These are phyloP conservation scores for Kodamaea fungicola DNA, from an alignment of 1,139 yeast genomes.

Conservation along the genomic window DNA sequence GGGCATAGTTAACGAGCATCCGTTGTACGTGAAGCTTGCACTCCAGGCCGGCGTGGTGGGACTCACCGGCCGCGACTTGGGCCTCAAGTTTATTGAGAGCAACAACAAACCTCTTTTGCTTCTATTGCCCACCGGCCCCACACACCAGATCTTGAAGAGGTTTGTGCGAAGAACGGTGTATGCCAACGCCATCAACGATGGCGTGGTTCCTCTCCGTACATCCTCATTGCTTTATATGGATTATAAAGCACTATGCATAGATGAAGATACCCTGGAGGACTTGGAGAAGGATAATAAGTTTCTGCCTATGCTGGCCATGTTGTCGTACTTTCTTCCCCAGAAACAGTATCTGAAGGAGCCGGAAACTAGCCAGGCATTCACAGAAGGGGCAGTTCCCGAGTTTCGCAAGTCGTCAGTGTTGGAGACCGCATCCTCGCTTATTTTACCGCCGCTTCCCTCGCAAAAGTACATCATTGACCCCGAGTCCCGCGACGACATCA, in stretches of 20 bases:
- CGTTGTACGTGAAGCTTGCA: slow-evolving; percentile 79
- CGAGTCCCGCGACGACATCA: slow-evolving; percentile 31
- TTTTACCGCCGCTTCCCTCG: slow-evolving; percentile 87
- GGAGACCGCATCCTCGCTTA: slow-evolving; percentile 76
- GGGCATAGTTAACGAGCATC: slow-evolving; percentile 84
- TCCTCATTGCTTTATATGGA: slow-evolving; percentile 77
- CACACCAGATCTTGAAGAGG: slow-evolving; percentile 58
- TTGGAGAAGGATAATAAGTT: slow-evolving; percentile 13
- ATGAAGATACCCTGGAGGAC: slow-evolving; percentile 11
- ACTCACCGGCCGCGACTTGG: slow-evolving; percentile 88
- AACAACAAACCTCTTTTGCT: slow-evolving; percentile 61
- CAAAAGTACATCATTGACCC: slow-evolving; percentile 66
- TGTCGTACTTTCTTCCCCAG: slow-evolving; percentile 46
- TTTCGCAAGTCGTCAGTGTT: slow-evolving; percentile 70
- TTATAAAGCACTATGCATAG: slow-evolving; percentile 33
- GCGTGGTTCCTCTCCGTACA: slow-evolving; percentile 87
- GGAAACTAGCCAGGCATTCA: slow-evolving; percentile 17
- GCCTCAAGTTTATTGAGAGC: slow-evolving; percentile 46
- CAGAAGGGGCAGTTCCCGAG: slow-evolving; percentile 14
- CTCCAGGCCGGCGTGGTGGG: slow-evolving; percentile 89
- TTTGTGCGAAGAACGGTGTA: slow-evolving; percentile 73
- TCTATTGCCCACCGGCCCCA: slow-evolving; percentile 76
- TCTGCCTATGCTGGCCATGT: slow-evolving; percentile 43
- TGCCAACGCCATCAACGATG: slow-evolving; percentile 82
- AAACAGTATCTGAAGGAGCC: slow-evolving; percentile 33